Conservation (phyloP, 129 eudicot genomes). For the Smallanthus sonchifolius region DNA sequence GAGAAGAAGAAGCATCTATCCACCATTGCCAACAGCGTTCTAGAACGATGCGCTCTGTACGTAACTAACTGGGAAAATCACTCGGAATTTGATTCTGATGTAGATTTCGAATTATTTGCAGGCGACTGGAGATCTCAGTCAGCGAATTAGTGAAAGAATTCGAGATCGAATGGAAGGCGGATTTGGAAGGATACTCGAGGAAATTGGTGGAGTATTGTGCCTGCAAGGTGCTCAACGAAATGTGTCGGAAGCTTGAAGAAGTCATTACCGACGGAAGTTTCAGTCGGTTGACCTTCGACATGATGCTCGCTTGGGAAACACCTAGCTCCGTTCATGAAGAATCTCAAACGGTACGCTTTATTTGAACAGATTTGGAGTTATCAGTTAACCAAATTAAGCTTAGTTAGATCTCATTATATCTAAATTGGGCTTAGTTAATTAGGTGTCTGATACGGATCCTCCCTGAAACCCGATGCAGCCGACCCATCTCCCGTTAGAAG, state of each 20-base stretch:
- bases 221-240: constrained; percentile 48
- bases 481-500: too few relatives aligned
- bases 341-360: constrained; percentile 33
- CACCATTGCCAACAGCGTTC: constrained; percentile 44
- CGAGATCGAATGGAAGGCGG: constrained; percentile 48
- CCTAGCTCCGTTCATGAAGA: constrained; percentile 57
- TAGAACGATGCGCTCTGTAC: constrained; percentile 54
- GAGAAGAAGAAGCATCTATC: constrained; percentile 48
- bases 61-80: background rate
- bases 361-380: background rate
- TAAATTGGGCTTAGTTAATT: too few relatives aligned
- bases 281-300: constrained; percentile 70
- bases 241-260: constrained; percentile 46
- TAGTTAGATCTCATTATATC: too few relatives aligned
- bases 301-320: constrained; percentile 96
- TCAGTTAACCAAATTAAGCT: too few relatives aligned
- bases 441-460: too few relatives aligned
- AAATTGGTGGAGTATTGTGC: constrained; percentile 69
- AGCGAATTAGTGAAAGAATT: constrained; percentile 57
- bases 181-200: constrained; percentile 59
- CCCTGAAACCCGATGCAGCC: too few relatives aligned
- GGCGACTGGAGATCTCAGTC: constrained; percentile 50
- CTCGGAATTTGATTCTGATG: constrained; percentile 4
- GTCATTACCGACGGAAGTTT: constrained; percentile 51
- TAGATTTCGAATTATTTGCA: constrained; percentile 9